Evolutionary conservation across 2,329 filamentous ascomycete species (phyloP).

Genomic region (Arthrobotrys conoides): DNA sequence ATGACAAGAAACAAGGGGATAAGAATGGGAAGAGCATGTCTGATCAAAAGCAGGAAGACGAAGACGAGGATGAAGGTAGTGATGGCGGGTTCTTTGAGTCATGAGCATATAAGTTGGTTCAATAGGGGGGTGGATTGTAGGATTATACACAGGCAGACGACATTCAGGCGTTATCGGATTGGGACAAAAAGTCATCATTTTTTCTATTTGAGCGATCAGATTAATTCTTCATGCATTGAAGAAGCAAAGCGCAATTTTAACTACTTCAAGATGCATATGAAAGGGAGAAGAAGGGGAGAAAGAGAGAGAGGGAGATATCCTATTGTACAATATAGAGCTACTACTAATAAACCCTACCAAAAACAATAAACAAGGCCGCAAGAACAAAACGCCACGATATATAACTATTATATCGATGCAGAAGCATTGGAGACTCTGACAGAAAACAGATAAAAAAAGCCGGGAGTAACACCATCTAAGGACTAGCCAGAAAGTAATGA

Average conservation of each 20-base stretch:
- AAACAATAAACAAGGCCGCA: no score
- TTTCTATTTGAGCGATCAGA: constrained; percentile 1
- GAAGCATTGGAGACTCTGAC: no score
- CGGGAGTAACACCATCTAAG: constrained; percentile 31
- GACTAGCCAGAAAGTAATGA: constrained; percentile 28
- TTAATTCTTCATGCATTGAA: constrained; percentile 6
- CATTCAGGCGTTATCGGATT: constrained; percentile 6
- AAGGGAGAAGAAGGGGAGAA: neutral
- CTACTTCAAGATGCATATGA: neutral
- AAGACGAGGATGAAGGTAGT: constrained; percentile 48
- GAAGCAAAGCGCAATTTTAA: neutral
- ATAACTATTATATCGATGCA: constrained; percentile 21
- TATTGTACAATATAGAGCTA: constrained; percentile 49
- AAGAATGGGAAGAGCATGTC: constrained; percentile 23
- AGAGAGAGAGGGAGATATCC: constrained; percentile 6
- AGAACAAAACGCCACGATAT: constrained; percentile 45
- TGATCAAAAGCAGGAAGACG: no score
- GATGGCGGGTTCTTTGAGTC: constrained; percentile 64
- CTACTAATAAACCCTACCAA: no score
- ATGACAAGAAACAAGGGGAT: neutral
- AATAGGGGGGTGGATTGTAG: neutral
- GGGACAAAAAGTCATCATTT: neutral
- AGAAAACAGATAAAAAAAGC: constrained; percentile 15
- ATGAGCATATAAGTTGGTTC: no score
- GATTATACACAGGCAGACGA: constrained; percentile 11